A percentile compares a stretch with the other conserved stretches of the same genome.
phyloP scores from a whole-genome alignment of 257 asterid genomes.

The Solanum infundibuliforme region DNA sequence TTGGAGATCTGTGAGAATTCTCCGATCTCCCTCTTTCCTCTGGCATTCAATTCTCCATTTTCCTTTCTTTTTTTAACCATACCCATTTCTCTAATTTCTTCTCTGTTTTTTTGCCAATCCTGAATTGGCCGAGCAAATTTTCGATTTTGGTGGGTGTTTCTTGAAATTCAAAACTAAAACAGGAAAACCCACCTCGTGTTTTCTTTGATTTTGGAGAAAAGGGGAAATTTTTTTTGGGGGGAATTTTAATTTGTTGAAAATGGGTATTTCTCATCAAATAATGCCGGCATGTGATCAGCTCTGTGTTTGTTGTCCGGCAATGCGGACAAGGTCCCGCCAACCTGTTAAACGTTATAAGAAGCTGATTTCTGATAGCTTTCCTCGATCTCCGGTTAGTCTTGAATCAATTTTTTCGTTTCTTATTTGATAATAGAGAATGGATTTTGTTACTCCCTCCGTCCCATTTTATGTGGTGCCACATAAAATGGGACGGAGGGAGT shows the following conservation, averaged over 20 bases:
- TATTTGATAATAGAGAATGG: background rate
- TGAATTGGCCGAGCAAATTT: background rate
- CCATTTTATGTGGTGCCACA: too few relatives aligned
- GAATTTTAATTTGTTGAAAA: constrained; percentile 1
- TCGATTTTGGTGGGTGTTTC: background rate
- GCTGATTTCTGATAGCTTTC: constrained; percentile 59
- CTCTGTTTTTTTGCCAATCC: background rate
- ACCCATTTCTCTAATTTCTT: background rate
- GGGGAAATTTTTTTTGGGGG: background rate
- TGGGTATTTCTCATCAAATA: constrained; percentile 51
- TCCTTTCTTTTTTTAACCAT: background rate
- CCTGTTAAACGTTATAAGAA: constrained; percentile 76
- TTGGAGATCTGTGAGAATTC: constrained; percentile 10
- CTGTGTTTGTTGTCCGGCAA: constrained; percentile 64
- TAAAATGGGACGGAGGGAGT: too few relatives aligned
- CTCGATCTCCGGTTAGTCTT: constrained; percentile 39
- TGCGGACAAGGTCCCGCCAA: constrained; percentile 79
- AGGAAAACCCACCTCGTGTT: background rate
- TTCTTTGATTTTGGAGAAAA: background rate
- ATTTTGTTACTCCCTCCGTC: too few relatives aligned
- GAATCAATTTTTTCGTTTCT: background rate
- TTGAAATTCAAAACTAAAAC: background rate
- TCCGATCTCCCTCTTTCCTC: constrained; percentile 8
- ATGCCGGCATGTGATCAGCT: constrained; percentile 57
- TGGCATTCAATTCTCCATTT: background rate